Evolutionary conservation across 2,329 filamentous ascomycete species (phyloP).

Genomic region (Aspergillus awamori): DNA sequence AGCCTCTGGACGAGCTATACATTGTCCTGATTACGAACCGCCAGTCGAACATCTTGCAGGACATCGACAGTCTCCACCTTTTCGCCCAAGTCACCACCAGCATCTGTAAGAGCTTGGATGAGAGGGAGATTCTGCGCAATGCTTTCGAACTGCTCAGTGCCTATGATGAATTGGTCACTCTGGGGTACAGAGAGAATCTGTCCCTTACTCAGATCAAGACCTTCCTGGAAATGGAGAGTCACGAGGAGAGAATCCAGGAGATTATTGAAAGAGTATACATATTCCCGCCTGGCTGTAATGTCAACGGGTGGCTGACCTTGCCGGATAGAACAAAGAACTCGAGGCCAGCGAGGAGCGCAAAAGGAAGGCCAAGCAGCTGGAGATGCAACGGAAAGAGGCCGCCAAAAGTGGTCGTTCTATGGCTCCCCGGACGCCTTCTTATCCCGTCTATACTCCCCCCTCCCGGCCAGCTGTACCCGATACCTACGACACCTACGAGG

Average conservation of each 20-base stretch:
- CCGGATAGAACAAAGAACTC: constrained; percentile 86
- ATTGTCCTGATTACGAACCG: constrained; percentile 99
- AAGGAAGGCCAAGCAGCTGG: constrained; percentile 96
- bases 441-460: constrained; percentile 86
- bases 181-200: constrained; percentile 94
- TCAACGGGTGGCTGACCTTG: constrained; percentile 26
- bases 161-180: constrained; percentile 94
- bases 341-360: constrained; percentile 98
- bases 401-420: constrained; percentile 71
- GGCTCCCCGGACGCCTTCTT: constrained; percentile 74
- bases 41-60: constrained; percentile 98
- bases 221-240: constrained; percentile 98
- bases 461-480: constrained; percentile 73
- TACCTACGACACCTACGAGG: constrained; percentile 91
- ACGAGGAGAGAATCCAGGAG: constrained; percentile 98
- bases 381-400: constrained; percentile 97
- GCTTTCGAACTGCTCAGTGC: constrained; percentile 94
- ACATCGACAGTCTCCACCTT: constrained; percentile 96
- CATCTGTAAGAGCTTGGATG: constrained; percentile 93
- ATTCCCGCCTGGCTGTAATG: constrained; percentile 26
- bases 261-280: constrained; percentile 80
- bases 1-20: constrained; percentile 97
- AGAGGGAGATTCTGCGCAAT: constrained; percentile 92
- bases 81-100: constrained; percentile 97
- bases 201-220: constrained; percentile 98